Percentiles rank a stretch among this genome's conserved stretches.
Evolutionary conservation across 805 yeast genomes (phyloP).

Genomic region (Yarrowia hollandica): DNA sequence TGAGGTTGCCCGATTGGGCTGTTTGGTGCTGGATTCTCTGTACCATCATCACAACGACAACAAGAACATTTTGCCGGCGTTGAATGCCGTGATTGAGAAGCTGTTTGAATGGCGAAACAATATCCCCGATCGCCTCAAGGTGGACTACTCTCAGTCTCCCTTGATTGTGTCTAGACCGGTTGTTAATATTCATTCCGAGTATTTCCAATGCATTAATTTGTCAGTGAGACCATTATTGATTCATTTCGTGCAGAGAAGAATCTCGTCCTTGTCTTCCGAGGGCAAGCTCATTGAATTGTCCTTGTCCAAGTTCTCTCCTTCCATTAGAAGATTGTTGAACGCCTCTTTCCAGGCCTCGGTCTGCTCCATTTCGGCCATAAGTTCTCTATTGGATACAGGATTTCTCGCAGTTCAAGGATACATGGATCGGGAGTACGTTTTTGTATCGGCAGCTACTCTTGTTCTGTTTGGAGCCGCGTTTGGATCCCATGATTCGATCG

Average conservation of each 20-base stretch:
- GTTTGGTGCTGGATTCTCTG: conserved; percentile 31
- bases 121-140: conserved; percentile 31
- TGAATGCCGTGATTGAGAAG: conserved; percentile 31
- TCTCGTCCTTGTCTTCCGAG: conserved; percentile 11
- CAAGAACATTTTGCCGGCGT: conserved; percentile 31
- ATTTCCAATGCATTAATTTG: conserved; percentile 35
- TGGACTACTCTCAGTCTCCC: conserved; percentile 30
- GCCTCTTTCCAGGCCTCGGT: conserved; percentile 36
- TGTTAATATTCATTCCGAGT: conserved; percentile 34
- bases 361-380: conserved; percentile 33
- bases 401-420: conserved; percentile 34
- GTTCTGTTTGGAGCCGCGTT: conserved; percentile 35
- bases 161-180: conserved; percentile 32
- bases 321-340: conserved; percentile 32
- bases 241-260: conserved; percentile 35
- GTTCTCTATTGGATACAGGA: conserved; percentile 19
- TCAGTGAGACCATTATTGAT: conserved; percentile 36
- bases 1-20: conserved; percentile 33
- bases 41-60: conserved; percentile 33
- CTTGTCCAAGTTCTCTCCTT: conserved; percentile 31
- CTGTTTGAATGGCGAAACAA: conserved; percentile 34
- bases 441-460: conserved; percentile 36
- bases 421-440: conserved; percentile 36
- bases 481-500: conserved; percentile 31
- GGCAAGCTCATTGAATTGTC: conserved; percentile 31